phyloP scores from a whole-genome alignment of 768 basidiomycete genomes.

The Paxillus ammoniavirescens region DNA sequence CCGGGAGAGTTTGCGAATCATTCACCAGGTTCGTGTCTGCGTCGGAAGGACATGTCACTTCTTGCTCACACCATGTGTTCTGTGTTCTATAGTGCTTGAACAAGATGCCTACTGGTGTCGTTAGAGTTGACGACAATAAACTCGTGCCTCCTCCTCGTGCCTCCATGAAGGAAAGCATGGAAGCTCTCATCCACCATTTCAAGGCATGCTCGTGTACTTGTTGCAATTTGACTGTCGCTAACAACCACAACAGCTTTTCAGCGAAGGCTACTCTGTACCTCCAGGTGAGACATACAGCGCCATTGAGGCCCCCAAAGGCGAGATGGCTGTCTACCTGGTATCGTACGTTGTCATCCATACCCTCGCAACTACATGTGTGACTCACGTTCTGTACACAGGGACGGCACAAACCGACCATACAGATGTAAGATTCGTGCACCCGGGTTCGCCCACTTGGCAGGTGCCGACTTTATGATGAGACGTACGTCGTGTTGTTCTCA shows the following conservation, averaged over 20 bases:
- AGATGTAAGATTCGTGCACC: constrained; percentile 96
- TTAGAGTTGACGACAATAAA: constrained; percentile 98
- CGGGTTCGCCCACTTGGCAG: constrained; percentile 93
- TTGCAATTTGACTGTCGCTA: neutral
- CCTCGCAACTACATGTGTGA: neutral
- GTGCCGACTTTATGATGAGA: constrained; percentile 98
- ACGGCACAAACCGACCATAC: constrained; percentile 95
- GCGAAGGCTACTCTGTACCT: constrained; percentile 95
- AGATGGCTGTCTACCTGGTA: constrained; percentile 98
- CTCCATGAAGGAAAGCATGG: constrained; percentile 99
- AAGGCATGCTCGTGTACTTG: constrained; percentile 51
- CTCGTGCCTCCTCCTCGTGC: constrained; percentile 94
- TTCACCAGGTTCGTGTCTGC: constrained; percentile 56
- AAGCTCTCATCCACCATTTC: constrained; percentile 97
- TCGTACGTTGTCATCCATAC: constrained; percentile 52
- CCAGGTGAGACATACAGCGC: constrained; percentile 95
- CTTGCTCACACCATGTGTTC: neutral
- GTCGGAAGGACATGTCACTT: too few species aligned
- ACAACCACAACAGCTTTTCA: constrained; percentile 67
- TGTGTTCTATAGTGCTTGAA: constrained; percentile 72
- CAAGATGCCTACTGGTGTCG: constrained; percentile 90
- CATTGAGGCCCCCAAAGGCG: constrained; percentile 98
- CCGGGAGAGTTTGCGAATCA: constrained; percentile 89
- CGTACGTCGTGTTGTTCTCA: constrained; percentile 44
- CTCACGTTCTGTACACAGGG: constrained; percentile 42